Conservation (phyloP, 108 stramenopile species). For the Mediolabrus comicus region DNA sequence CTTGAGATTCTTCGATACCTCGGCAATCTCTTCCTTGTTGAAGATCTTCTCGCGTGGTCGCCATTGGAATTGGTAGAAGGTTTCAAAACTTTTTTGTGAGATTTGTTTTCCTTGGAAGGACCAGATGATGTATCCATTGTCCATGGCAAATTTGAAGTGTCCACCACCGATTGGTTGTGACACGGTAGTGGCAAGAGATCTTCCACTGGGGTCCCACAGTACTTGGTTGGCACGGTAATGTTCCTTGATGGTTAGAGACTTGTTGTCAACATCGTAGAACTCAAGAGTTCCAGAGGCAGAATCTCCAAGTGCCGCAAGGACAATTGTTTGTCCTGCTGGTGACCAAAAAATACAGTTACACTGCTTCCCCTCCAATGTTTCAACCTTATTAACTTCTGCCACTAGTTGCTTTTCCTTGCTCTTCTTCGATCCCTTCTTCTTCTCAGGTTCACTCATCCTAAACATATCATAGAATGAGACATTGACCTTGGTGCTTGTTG, state of each 20-base stretch:
- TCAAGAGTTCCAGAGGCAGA: slow-evolving; percentile 86
- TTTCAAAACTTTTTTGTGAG: slow-evolving; percentile 83
- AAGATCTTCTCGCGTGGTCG: slow-evolving; percentile 89
- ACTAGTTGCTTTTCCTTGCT: slow-evolving; percentile 45
- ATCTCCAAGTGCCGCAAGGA: slow-evolving; percentile 91
- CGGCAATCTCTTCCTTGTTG: slow-evolving; percentile 74
- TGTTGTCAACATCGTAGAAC: slow-evolving; percentile 93
- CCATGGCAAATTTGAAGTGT: slow-evolving; percentile 96
- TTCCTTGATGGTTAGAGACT: slow-evolving; percentile 79
- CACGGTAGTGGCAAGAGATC: slow-evolving; percentile 88
- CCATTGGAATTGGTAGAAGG: slow-evolving; percentile 96
- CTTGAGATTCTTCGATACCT: slow-evolving; percentile 89
- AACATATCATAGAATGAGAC: slow-evolving; percentile 95
- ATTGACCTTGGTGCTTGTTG: slow-evolving; percentile 79
- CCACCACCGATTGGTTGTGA: slow-evolving; percentile 91
- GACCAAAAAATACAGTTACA: slow-evolving; percentile 95
- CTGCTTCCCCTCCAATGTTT: slow-evolving; percentile 82
- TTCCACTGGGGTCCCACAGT: slow-evolving; percentile 94
- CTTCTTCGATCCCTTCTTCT: slow-evolving; percentile 61
- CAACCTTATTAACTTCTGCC: slow-evolving; percentile 76
- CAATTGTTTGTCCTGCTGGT: slow-evolving; percentile 87
- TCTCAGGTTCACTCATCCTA: slow-evolving; percentile 40
- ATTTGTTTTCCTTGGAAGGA: slow-evolving; percentile 94
- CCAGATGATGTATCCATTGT: slow-evolving; percentile 96
- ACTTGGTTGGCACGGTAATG: slow-evolving; percentile 95